phyloP scores from a whole-genome alignment of 2,329 filamentous ascomycete species.

The Lachnellula cervina region DNA sequence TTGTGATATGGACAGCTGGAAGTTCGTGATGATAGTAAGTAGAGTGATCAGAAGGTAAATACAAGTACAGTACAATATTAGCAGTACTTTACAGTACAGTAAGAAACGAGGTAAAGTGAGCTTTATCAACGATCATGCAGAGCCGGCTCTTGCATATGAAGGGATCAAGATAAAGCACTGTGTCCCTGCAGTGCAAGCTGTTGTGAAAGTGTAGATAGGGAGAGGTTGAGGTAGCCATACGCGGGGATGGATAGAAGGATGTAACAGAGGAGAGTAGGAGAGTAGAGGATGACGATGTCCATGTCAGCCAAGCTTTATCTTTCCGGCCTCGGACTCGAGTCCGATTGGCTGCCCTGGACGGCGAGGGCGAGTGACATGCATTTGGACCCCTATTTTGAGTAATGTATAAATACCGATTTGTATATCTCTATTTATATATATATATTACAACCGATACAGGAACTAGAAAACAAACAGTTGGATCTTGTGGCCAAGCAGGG shows the following conservation, averaged over 20 bases:
- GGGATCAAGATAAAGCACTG: not conserved
- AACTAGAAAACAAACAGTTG: too few species aligned
- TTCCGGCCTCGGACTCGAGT: too few species aligned
- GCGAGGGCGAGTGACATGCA: too few species aligned
- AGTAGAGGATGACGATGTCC: not conserved
- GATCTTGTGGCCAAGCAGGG: too few species aligned
- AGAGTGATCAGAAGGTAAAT: too few species aligned
- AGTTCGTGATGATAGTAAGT: not conserved
- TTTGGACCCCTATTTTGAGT: too few species aligned
- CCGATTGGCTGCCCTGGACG: too few species aligned
- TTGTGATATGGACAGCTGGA: not conserved
- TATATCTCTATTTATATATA: too few species aligned
- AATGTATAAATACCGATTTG: too few species aligned
- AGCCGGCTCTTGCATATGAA: slow-evolving; percentile 21
- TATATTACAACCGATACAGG: too few species aligned
- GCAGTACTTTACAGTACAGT: not conserved
- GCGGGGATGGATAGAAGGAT: not conserved
- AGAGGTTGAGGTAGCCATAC: not conserved
- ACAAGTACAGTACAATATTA: too few species aligned
- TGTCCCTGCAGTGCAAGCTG: too few species aligned
- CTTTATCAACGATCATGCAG: slow-evolving; percentile 10
- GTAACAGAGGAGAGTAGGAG: not conserved
- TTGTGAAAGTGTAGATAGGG: not conserved
- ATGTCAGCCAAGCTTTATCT: not conserved
- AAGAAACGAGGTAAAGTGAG: not conserved